A percentile compares a stretch with the other conserved stretches of the same genome.
These are phyloP conservation scores for Berberis thunbergii DNA, from an alignment of 164 flowering plant genomes.

Conservation along the genomic window DNA sequence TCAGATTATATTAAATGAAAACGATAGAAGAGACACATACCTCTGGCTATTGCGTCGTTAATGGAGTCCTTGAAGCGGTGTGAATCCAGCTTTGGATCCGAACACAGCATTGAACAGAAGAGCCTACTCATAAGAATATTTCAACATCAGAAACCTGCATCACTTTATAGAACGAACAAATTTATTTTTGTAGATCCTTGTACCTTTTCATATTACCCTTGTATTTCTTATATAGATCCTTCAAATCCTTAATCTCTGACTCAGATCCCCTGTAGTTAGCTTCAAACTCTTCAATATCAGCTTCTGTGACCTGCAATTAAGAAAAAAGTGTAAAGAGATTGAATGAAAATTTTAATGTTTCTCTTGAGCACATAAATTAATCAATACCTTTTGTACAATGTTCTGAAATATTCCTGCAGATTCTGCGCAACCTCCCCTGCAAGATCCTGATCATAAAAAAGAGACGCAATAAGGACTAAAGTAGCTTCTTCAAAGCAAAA, in stretches of 20 bases:
- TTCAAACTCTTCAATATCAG: slow-evolving; percentile 93
- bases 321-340: background rate
- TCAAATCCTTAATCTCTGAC: slow-evolving; percentile 75
- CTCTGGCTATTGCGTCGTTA: slow-evolving; percentile 76
- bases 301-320: slow-evolving; percentile 63
- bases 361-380: background rate
- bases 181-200: background rate
- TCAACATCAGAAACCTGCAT: background rate
- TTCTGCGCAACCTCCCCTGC: slow-evolving; percentile 63
- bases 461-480: background rate
- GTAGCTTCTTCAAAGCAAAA: background rate
- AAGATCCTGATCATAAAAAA: slow-evolving; percentile 51
- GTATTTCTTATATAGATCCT: slow-evolving; percentile 55
- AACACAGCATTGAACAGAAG: slow-evolving; percentile 93
- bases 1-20: background rate
- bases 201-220: slow-evolving; percentile 95
- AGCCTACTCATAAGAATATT: slow-evolving; percentile 41
- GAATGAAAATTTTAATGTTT: background rate
- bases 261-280: slow-evolving; percentile 93
- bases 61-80: slow-evolving; percentile 94
- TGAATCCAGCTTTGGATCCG: slow-evolving; percentile 86
- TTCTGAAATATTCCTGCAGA: slow-evolving; percentile 58
- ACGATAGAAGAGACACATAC: slow-evolving; percentile 18
- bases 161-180: background rate
- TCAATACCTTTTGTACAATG: slow-evolving; percentile 74